Percentiles rank a stretch among this genome's conserved stretches.
Conservation (phyloP, 306 rosid species). For the Prosopis cineraria region DNA sequence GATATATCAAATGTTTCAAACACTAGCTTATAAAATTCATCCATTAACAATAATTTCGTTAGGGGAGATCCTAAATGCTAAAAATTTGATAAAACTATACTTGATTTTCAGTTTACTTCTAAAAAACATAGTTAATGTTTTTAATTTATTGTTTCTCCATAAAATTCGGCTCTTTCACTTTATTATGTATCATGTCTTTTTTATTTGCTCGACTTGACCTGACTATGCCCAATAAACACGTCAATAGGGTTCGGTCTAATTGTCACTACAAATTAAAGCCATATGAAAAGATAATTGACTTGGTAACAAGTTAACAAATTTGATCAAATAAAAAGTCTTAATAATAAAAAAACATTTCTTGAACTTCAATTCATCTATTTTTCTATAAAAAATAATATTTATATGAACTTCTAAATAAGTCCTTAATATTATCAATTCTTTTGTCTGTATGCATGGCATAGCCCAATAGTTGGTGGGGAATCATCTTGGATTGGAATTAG, state of each 20-base stretch:
- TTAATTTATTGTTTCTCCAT: neutral
- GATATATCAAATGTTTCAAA: neutral
- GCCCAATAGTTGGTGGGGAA: too few relatives aligned
- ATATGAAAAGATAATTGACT: neutral
- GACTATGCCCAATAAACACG: neutral
- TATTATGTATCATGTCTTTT: neutral
- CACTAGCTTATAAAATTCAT: neutral
- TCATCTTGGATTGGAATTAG: too few relatives aligned
- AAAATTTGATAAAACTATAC: neutral
- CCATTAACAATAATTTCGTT: neutral
- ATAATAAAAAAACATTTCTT: too few relatives aligned
- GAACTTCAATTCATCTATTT: too few relatives aligned
- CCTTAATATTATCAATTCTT: too few relatives aligned
- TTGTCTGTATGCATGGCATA: too few relatives aligned
- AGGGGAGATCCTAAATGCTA: neutral
- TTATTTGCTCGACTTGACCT: neutral
- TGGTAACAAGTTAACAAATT: neutral
- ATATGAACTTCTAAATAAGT: too few relatives aligned
- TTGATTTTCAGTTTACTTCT: neutral
- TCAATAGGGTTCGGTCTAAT: neutral
- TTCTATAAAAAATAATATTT: too few relatives aligned
- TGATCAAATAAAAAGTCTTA: too few relatives aligned
- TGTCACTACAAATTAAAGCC: neutral
- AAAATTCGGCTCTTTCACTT: neutral
- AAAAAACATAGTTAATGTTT: neutral